phyloP scores from a whole-genome alignment of 2,329 filamentous ascomycete species.

The Dryadomyces sulphureus region DNA sequence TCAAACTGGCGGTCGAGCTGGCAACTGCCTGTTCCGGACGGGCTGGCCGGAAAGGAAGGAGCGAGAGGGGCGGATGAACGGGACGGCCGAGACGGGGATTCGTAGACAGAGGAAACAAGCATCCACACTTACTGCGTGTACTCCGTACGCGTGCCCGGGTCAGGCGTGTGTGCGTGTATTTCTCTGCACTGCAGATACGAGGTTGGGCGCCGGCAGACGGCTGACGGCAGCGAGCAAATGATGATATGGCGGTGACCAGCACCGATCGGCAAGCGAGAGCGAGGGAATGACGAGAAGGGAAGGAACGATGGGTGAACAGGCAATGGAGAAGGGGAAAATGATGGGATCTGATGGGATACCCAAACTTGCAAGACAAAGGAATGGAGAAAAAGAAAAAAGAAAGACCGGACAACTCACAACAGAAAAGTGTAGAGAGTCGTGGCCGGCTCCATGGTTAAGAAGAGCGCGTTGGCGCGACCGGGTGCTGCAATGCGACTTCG shows the following conservation, averaged over 20 bases:
- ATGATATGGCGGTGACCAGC: not conserved
- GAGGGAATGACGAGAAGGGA: not conserved
- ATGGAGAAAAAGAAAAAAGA: not conserved
- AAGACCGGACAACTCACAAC: slow-evolving; percentile 37
- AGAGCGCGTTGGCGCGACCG: not conserved
- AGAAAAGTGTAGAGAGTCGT: slow-evolving; percentile 57
- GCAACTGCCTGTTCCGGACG: not conserved
- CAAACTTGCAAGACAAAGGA: not conserved
- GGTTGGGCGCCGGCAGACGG: too few species aligned
- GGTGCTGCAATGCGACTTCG: not conserved
- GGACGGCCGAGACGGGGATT: not conserved
- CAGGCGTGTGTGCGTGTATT: too few species aligned
- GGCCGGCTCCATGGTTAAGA: slow-evolving; percentile 36
- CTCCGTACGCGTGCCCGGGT: not conserved
- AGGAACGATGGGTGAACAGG: not conserved
- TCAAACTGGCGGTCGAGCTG: too few species aligned
- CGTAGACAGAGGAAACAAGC: too few species aligned
- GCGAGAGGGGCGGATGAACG: not conserved
- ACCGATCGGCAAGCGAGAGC: too few species aligned
- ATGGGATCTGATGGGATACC: too few species aligned
- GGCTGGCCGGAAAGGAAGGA: not conserved
- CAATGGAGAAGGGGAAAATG: not conserved
- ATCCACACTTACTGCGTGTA: not conserved
- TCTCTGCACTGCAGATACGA: too few species aligned
- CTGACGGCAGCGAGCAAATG: too few species aligned